Evolutionary conservation across 768 basidiomycete genomes (phyloP).

Genomic region (Kwoniella europaea): DNA sequence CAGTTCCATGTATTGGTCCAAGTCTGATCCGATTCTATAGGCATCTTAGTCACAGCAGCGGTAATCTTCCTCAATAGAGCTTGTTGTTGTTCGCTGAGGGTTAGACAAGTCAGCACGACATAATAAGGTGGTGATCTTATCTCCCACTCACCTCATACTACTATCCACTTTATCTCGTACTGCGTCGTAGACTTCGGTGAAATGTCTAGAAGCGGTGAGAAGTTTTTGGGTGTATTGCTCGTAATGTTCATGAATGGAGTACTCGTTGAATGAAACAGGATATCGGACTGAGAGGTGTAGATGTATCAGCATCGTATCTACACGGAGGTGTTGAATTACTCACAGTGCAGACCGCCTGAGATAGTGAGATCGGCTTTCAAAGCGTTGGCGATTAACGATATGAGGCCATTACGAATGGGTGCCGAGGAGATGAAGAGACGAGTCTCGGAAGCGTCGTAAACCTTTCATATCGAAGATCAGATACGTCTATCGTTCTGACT

Average conservation of each 20-base stretch:
- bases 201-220: slow-evolving; percentile 73
- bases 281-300: slow-evolving; percentile 70
- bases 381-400: slow-evolving; percentile 84
- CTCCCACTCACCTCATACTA: slow-evolving; percentile 73
- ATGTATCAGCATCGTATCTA: background rate
- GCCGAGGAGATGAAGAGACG: slow-evolving; percentile 91
- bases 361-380: slow-evolving; percentile 93
- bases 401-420: slow-evolving; percentile 88
- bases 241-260: slow-evolving; percentile 86
- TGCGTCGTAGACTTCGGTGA: slow-evolving; percentile 92
- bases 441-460: slow-evolving; percentile 86
- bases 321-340: slow-evolving; percentile 5
- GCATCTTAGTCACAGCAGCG: slow-evolving; percentile 79
- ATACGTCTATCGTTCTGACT: background rate
- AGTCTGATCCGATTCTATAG: slow-evolving; percentile 75
- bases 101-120: background rate
- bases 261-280: slow-evolving; percentile 94
- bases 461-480: slow-evolving; percentile 40
- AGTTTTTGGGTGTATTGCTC: slow-evolving; percentile 86
- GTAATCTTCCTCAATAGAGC: slow-evolving; percentile 87
- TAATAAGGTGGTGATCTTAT: background rate
- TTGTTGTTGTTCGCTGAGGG: slow-evolving; percentile 73
- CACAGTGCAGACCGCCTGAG: slow-evolving; percentile 87
- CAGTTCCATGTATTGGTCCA: slow-evolving; percentile 99
- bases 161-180: slow-evolving; percentile 89